phyloP scores from a whole-genome alignment of 2,329 filamentous ascomycete species.

The Penicillium sp. region DNA sequence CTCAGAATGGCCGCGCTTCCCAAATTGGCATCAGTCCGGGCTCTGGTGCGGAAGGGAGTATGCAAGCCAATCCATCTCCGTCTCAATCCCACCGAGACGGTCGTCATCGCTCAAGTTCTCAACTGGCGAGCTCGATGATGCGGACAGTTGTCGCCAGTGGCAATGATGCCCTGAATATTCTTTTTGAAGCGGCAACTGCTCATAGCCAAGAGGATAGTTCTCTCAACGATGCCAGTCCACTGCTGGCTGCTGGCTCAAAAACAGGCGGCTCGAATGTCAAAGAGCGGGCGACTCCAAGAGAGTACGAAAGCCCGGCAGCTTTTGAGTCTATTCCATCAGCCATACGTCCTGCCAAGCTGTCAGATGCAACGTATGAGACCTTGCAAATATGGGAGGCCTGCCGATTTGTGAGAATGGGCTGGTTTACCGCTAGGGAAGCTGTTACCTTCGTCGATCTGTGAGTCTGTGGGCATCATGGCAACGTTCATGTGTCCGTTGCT shows the following conservation, averaged over 20 bases:
- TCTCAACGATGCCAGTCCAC: constrained; percentile 28
- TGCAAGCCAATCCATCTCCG: constrained; percentile 9
- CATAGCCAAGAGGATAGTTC: constrained; percentile 41
- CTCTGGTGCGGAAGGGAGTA: constrained; percentile 2
- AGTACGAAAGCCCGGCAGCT: constrained; percentile 19
- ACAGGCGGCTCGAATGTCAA: constrained; percentile 8
- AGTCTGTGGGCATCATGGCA: constrained; percentile 15
- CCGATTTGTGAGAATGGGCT: constrained; percentile 56
- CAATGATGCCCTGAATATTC: constrained; percentile 53
- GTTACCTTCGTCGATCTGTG: constrained; percentile 53
- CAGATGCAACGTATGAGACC: constrained; percentile 34
- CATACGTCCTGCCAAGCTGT: constrained; percentile 30
- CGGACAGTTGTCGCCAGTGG: constrained; percentile 52
- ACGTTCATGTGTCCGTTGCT: background rate
- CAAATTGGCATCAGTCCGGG: constrained; percentile 16
- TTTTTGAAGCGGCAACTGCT: constrained; percentile 50
- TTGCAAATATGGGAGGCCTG: constrained; percentile 50
- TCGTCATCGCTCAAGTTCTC: constrained; percentile 30
- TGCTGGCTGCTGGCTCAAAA: constrained; percentile 22
- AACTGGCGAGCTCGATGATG: constrained; percentile 40
- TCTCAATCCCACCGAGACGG: constrained; percentile 16
- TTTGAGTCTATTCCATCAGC: constrained; percentile 22
- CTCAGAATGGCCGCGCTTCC: constrained; percentile 14
- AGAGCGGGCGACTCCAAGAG: constrained; percentile 13
- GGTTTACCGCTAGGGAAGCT: constrained; percentile 55